Conservation (phyloP, 1,139 yeast genomes). For the Wickerhamomyces sp. region DNA sequence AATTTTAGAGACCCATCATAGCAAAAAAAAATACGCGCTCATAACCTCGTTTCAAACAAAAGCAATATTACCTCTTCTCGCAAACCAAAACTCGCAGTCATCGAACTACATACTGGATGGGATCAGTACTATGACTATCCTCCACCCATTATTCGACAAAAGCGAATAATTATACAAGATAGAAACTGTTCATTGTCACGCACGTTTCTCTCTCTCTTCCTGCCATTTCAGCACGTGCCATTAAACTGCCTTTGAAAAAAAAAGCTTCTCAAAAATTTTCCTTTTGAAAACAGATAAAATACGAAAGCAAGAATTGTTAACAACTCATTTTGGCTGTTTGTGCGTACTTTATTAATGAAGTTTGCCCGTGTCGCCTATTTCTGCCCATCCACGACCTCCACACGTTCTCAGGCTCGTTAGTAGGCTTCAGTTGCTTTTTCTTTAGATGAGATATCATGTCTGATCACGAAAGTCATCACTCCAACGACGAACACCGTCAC, state of each 20-base stretch:
- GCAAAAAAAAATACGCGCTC: no score
- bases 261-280: not conserved
- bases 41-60: no score
- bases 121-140: no score
- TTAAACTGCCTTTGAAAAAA: not conserved
- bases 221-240: not conserved
- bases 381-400: not conserved
- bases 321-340: not conserved
- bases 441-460: conserved; percentile 15
- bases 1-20: no score
- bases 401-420: not conserved
- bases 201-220: no score
- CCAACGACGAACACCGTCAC: conserved; percentile 5
- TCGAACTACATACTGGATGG: no score
- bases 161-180: no score
- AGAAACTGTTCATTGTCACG: no score
- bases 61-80: no score
- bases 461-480: conserved; percentile 24
- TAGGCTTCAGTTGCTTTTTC: not conserved
- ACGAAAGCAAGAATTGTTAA: not conserved
- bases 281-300: not conserved
- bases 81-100: no score
- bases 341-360: not conserved
- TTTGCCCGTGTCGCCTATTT: not conserved
- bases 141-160: no score